Evolutionary conservation across 2,329 filamentous ascomycete genomes (phyloP).

Genomic region (Calonectria pteridis): DNA sequence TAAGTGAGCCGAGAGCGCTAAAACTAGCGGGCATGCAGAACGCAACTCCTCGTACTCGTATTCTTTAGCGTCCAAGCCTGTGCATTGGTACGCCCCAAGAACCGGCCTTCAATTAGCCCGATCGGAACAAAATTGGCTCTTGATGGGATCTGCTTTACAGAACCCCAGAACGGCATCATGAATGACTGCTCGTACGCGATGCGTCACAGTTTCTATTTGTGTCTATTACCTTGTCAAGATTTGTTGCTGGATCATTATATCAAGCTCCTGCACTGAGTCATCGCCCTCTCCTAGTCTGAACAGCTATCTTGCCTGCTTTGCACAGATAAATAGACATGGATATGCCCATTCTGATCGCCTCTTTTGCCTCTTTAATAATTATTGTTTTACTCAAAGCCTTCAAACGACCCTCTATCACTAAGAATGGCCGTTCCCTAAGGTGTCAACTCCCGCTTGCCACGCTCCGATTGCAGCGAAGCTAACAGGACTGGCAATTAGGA

Average conservation of each 20-base stretch:
- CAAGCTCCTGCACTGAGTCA: background rate
- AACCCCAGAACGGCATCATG: background rate
- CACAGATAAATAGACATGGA: background rate
- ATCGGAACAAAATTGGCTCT: background rate
- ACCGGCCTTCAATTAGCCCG: background rate
- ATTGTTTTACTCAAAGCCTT: background rate
- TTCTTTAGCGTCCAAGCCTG: background rate
- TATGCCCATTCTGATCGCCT: background rate
- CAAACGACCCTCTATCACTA: background rate
- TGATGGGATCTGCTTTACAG: background rate
- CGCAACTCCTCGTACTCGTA: background rate
- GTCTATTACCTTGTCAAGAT: background rate
- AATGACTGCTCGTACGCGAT: background rate
- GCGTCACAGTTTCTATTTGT: background rate
- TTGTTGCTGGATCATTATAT: background rate
- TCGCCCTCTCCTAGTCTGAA: background rate
- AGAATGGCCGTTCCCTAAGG: background rate
- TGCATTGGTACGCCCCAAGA: background rate
- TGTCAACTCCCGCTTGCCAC: background rate
- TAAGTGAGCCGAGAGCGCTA: background rate
- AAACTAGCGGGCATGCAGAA: background rate
- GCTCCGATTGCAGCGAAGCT: background rate
- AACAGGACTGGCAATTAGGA: slow-evolving; percentile 46
- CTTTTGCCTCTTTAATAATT: no score
- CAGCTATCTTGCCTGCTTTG: background rate